Percentiles rank a stretch among this genome's conserved stretches.
Conservation (phyloP, 441 rosid genomes). For the Macaranga tanarius region DNA sequence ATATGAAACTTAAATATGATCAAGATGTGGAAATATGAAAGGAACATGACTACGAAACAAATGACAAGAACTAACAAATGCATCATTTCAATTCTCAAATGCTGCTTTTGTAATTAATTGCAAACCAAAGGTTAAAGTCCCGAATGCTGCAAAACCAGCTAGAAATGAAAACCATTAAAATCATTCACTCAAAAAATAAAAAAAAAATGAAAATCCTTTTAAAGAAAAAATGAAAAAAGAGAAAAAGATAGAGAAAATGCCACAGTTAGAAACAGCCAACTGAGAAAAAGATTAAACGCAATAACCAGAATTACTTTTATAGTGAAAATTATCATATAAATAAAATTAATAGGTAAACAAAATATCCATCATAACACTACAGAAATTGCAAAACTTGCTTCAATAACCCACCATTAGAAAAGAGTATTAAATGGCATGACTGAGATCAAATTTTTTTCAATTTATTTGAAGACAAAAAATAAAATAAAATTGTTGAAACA, state of each 20-base stretch:
- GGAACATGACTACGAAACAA: neutral
- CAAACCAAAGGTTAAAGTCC: constrained; percentile 57
- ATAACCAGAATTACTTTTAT: neutral
- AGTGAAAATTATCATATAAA: neutral
- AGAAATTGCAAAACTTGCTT: neutral
- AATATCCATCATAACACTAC: neutral
- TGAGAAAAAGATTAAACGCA: neutral
- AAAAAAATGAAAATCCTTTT: too few relatives aligned
- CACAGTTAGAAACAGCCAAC: constrained; percentile 15
- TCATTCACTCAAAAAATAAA: too few relatives aligned
- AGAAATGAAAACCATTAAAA: too few relatives aligned
- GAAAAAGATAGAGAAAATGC: too few relatives aligned
- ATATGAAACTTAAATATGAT: too few relatives aligned
- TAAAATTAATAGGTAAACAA: neutral
- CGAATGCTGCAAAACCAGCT: constrained; percentile 67
- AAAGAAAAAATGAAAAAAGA: too few relatives aligned
- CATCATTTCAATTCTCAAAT: constrained; percentile 51
- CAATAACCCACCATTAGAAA: neutral
- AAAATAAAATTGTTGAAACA: neutral
- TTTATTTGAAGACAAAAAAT: neutral
- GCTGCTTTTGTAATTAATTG: constrained; percentile 70
- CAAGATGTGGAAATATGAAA: too few relatives aligned
- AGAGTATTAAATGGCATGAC: neutral
- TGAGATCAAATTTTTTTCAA: neutral
- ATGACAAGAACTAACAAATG: neutral